These are phyloP conservation scores for Cardamine resedifolia DNA, from an alignment of 345 rosid species.

Conservation along the genomic window DNA sequence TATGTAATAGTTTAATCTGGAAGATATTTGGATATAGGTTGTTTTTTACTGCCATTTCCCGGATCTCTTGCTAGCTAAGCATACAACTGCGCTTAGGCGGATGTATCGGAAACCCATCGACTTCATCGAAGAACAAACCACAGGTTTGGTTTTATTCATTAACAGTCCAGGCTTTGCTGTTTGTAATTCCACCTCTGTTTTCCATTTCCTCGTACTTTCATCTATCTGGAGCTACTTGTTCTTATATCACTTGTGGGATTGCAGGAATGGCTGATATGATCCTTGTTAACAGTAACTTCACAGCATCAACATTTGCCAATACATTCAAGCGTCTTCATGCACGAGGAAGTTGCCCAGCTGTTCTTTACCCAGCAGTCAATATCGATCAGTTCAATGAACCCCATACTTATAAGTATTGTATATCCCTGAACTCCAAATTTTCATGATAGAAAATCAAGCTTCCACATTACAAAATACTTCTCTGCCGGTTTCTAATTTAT, in stretches of 20 bases:
- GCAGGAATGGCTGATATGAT: slow-evolving; percentile 89
- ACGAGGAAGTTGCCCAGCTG: slow-evolving; percentile 66
- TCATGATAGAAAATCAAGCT: not conserved
- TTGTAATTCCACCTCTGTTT: not conserved
- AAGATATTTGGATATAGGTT: slow-evolving; percentile 46
- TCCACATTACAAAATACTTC: not conserved
- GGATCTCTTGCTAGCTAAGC: slow-evolving; percentile 82
- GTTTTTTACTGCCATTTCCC: slow-evolving; percentile 96
- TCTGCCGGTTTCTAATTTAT: not conserved
- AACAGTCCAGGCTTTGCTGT: not conserved
- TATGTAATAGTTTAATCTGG: not conserved
- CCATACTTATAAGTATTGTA: slow-evolving; percentile 53
- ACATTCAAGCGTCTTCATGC: slow-evolving; percentile 79
- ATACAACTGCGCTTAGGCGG: slow-evolving; percentile 70
- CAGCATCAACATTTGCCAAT: slow-evolving; percentile 79
- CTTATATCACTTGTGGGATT: slow-evolving; percentile 24
- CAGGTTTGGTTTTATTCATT: slow-evolving; percentile 47
- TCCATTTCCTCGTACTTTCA: slow-evolving; percentile 8
- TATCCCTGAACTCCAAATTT: slow-evolving; percentile 38
- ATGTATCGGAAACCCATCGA: slow-evolving; percentile 85
- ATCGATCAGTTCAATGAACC: slow-evolving; percentile 73
- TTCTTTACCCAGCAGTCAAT: slow-evolving; percentile 89
- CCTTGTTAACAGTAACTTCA: slow-evolving; percentile 85
- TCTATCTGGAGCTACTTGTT: not conserved
- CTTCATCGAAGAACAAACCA: slow-evolving; percentile 73